Evolutionary conservation across 176 grass and related monocot genomes (phyloP), one percentile per base, ranked within the genome.

Genomic region (Rhynchospora tenuis): DNA sequence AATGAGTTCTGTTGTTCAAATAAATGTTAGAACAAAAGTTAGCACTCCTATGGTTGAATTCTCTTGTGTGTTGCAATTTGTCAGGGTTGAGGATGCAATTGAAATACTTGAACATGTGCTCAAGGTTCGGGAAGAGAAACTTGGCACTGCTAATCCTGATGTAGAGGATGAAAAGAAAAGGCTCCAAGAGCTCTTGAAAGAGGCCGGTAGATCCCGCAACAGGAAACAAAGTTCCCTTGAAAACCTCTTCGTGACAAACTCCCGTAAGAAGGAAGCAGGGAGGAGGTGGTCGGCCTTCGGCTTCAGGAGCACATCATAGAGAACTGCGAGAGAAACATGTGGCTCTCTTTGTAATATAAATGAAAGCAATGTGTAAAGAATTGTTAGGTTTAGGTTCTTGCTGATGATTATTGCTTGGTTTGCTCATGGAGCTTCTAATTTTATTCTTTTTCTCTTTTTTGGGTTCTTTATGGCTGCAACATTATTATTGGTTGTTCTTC

Each of bases 91-190:
- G 45, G 91, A 99, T 59, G 97, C 97, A 15, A 99, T 99, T 24
- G 91, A 93, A 48, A 93, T 99, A 82, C 85, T 99, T 75, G 97
- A 96, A 52, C 91, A 96, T 2, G 93, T 99, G 20, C 86, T 99
- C 43, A 99, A 99, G 82, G 91, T 93, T 80, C 82, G 97, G 43
- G 97, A 99, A 78, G 93, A 99, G 80, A 93, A 95, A 71, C 93
- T 99, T 2, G 97, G 97, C 52, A 99, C 97, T 1, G 91, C 91
- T 23, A 99, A 95, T 90, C 97, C 97, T 0, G 97, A 95, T 43
- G 89, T 99, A 3, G 96, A 99, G 70, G 97, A 99, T 0, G 97
- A 99, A 83, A 99, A 95, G 97, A 88, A 89, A 75, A 88, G 97
- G 47, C 72, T 99, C 1, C 69, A 85, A 0, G 97, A 92, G 80